Evolutionary conservation across 2,329 filamentous ascomycete genomes (phyloP).

Genomic region (Xenosphaeropsis pyriputrescens): DNA sequence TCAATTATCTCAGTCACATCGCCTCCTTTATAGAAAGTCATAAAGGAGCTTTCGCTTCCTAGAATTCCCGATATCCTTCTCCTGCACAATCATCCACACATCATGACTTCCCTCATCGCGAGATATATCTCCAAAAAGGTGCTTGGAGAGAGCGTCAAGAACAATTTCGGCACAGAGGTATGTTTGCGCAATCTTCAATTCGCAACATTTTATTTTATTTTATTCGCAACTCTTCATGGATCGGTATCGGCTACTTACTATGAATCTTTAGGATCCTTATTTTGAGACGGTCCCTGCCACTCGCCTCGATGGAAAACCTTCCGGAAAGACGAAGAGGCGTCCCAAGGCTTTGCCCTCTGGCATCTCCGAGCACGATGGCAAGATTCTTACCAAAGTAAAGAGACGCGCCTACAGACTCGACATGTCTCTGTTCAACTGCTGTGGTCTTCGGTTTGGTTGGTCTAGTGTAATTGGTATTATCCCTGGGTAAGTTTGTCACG

Average conservation of each 20-base stretch:
- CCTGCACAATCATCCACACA: conserved; percentile 4
- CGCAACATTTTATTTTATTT: conserved; percentile 3
- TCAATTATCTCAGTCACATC: too few species aligned
- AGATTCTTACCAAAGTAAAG: conserved; percentile 76
- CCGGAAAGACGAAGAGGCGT: conserved; percentile 61
- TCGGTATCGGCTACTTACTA: too few species aligned
- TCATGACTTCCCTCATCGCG: conserved; percentile 36
- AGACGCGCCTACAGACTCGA: conserved; percentile 75
- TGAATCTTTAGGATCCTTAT: conserved; percentile 60
- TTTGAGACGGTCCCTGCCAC: conserved; percentile 72
- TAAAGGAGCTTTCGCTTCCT: too few species aligned
- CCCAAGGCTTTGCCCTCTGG: conserved; percentile 76
- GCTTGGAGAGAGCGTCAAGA: conserved; percentile 37
- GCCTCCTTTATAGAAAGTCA: too few species aligned
- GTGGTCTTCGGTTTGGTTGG: conserved; percentile 81
- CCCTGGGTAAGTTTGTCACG: conserved; percentile 48
- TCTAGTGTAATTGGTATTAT: conserved; percentile 72
- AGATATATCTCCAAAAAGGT: conserved; percentile 42
- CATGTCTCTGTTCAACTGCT: conserved; percentile 67
- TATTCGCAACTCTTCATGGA: too few species aligned
- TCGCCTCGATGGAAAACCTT: conserved; percentile 46
- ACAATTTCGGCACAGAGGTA: conserved; percentile 44
- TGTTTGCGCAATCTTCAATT: conserved; percentile 3
- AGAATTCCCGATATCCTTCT: too few species aligned
- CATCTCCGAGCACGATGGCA: conserved; percentile 67